Evolutionary conservation across 2,329 filamentous ascomycete genomes (phyloP), one percentile per base, ranked within the genome.

Genomic region (Stemphylium beticola): DNA sequence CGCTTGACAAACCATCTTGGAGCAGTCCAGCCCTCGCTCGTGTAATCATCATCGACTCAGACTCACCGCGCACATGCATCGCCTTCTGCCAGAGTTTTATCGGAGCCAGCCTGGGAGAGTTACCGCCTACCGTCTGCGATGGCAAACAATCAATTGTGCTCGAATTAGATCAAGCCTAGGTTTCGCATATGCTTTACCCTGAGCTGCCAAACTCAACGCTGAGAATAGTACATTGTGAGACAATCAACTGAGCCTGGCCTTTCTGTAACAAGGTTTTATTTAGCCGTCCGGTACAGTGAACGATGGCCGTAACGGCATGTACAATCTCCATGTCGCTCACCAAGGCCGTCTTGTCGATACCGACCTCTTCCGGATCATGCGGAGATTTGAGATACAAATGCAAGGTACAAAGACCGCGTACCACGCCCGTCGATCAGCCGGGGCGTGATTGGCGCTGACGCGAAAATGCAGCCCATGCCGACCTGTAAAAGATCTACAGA

Each of bases 321-420:
- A n/a, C 18, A n/a, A 10, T 24, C 17, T 36, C 17, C 18, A 31
- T 17, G 12, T 34, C 2, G 42, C 32, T 36, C 20, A 32, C 12
- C 31, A 17, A 24, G 18, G 10, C 18, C 42, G 22, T 26, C 18
- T 15, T 17, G 9, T 5, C 20, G 9, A 17, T 20, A 18, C 11
- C 41, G 40, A 15, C 29, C 37, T 32, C 22, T 18, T 45, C 31
- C 40, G 47, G 52, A 54, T 34, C 40, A 44, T 50, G 47, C 52
- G 52, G 52, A 55, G 36, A 26, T 31, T 31, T 51, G 40, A n/a
- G 34, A 40, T 42, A 36, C 39, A 50, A 43, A 43, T 55, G 46
- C 52, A 51, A 55, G 47, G 46, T 55, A 54, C 51, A 50, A n/a
- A 34, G 24, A 26, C 31, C 29, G 31, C 18, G 51, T 49, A 43